These are phyloP conservation scores for Plantago elongata DNA, from an alignment of 257 asterid species.

Conservation along the genomic window DNA sequence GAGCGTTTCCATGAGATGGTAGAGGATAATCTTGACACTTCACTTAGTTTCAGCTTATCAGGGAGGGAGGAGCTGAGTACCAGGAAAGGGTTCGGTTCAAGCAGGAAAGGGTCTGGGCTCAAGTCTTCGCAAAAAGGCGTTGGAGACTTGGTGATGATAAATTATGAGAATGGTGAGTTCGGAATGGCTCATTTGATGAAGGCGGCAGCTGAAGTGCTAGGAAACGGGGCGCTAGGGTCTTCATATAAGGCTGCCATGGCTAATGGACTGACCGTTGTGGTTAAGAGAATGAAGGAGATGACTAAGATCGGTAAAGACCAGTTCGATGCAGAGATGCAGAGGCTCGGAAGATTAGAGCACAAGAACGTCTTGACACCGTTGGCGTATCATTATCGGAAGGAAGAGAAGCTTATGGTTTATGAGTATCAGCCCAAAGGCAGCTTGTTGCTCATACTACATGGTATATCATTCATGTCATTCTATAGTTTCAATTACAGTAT, in stretches of 20 bases:
- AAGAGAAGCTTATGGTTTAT: slow-evolving; percentile 70
- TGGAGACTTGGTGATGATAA: slow-evolving; percentile 51
- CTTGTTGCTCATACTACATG: slow-evolving; percentile 49
- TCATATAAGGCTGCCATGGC: slow-evolving; percentile 67
- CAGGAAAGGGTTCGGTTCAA: slow-evolving; percentile 16
- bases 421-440: slow-evolving; percentile 62
- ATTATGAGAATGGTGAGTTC: slow-evolving; percentile 56
- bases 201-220: slow-evolving; percentile 75
- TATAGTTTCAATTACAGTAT: neutral
- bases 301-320: slow-evolving; percentile 44
- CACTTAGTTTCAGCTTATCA: slow-evolving; percentile 8
- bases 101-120: slow-evolving; percentile 16
- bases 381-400: slow-evolving; percentile 69
- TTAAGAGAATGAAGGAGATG: slow-evolving; percentile 66
- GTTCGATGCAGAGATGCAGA: slow-evolving; percentile 55
- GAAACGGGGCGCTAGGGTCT: slow-evolving; percentile 53
- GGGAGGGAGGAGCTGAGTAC: slow-evolving; percentile 19
- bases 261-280: slow-evolving; percentile 54
- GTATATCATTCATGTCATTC: slow-evolving; percentile 29
- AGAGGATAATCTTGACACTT: slow-evolving; percentile 15
- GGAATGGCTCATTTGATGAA: slow-evolving; percentile 69
- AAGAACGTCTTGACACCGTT: slow-evolving; percentile 54
- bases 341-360: slow-evolving; percentile 57
- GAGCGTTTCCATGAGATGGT: neutral
- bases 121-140: slow-evolving; percentile 21